Base-by-base conservation (phyloP, 2,329 filamentous ascomycete genomes). In the Claviceps digitariae region DNA sequence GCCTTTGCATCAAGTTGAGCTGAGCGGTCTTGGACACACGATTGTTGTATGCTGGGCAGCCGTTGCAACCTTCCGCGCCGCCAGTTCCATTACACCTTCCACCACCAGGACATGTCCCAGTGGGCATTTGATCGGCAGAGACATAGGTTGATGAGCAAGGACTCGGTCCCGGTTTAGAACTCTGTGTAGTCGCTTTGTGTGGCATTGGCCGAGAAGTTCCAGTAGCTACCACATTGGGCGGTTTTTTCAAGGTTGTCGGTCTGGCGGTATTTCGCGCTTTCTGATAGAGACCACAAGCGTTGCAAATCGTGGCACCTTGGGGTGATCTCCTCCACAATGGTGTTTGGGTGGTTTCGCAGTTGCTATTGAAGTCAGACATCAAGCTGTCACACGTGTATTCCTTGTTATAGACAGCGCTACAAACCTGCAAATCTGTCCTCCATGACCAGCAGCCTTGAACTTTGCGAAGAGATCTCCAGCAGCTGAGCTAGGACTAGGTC, bases 31-130 rank as follows among this genome's bases (percentile, higher is more conserved):
- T 97, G 36, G 91, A 87, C 41, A 97, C 83, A 52, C 93, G 82
- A 65, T 98, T 98, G 75, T 98, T 98, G 74, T 88, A 98, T 2
- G 93, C 93, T 38, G 93, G 93, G 64, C 93, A 98, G 13, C 93
- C 93, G 66, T 88, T 90, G 67, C 93, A 98, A 21, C 90, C 91
- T 65, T 95, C 88, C 34, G 93, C 90, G 52, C 93, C 93, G 46
- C 93, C 93, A 23, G 93, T 97, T 48, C 93, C 93, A 66, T 98
- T 97, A 67, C 93, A 98, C 55, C 86, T 86, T 41, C 93, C 93
- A 57, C 91, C 91, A 40, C 93, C 93, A 15, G 93, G 93, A 67
- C 93, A 98, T 13, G 90, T 94, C n/a, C 93, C 93, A 45, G 82
- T 79, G 4, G 83, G 74, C 46, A 79, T 83, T 59, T 87, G 82